Conservation (phyloP, 805 yeast species). For the Cyberlindnera sargentensis region DNA sequence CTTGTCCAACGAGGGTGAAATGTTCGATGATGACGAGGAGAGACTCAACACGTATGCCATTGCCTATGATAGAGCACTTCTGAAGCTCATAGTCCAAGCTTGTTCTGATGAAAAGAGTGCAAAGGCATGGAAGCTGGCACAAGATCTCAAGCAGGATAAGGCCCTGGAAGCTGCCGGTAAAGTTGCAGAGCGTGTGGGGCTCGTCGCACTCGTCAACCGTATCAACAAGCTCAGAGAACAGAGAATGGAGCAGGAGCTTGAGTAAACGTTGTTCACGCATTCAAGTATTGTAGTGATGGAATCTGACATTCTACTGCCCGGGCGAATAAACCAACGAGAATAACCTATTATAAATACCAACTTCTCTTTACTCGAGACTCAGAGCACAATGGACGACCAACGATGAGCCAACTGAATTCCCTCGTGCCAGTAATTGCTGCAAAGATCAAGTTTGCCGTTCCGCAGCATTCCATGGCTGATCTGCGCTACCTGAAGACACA, state of each 20-base stretch:
- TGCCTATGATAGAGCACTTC: constrained; percentile 66
- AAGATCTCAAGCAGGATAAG: constrained; percentile 64
- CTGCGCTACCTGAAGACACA: neutral
- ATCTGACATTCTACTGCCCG: too few species aligned
- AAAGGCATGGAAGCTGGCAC: constrained; percentile 65
- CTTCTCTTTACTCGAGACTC: neutral
- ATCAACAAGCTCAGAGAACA: constrained; percentile 49
- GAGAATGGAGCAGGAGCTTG: constrained; percentile 26
- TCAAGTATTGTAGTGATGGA: too few species aligned
- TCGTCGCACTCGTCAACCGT: constrained; percentile 44
- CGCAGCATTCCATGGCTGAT: neutral
- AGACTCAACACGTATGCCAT: constrained; percentile 46
- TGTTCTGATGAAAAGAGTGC: constrained; percentile 59
- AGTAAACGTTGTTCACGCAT: neutral
- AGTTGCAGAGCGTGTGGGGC: constrained; percentile 69
- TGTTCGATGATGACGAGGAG: constrained; percentile 41
- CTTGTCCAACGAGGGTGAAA: constrained; percentile 35
- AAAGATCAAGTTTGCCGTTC: neutral
- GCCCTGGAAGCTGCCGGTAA: constrained; percentile 80
- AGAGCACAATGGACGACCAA: neutral
- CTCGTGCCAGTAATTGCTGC: neutral
- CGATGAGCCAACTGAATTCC: neutral
- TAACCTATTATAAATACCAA: neutral
- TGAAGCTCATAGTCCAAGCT: constrained; percentile 66
- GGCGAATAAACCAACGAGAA: too few species aligned